A percentile compares a stretch with the other conserved stretches of the same genome.
phyloP scores from a whole-genome alignment of 139 green algal species.

The Chlamydomonas sphaeroides region DNA sequence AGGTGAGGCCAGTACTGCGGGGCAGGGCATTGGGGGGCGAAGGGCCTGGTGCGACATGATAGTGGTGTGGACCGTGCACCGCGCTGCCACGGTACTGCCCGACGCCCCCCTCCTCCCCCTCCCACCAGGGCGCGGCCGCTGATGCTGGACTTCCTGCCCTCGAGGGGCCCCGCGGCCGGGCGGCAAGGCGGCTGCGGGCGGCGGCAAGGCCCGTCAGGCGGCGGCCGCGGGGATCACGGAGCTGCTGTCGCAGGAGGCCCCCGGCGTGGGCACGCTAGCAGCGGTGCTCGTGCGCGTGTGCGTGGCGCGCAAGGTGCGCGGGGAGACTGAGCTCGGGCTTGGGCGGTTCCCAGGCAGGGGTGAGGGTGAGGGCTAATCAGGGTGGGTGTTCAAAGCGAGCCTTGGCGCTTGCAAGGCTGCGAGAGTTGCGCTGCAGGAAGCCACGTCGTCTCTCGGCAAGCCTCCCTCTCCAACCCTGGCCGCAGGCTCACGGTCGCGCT shows the following conservation, averaged over 20 bases:
- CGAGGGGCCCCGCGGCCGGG: neutral
- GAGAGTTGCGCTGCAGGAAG: too few relatives aligned
- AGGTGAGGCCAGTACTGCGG: too few relatives aligned
- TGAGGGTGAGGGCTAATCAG: too few relatives aligned
- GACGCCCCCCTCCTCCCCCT: neutral
- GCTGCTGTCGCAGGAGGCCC: conserved; percentile 2
- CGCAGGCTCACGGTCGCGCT: conserved; percentile 5
- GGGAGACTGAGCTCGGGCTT: too few relatives aligned
- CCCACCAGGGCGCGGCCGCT: conserved; percentile 54
- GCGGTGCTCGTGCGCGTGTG: conserved; percentile 23
- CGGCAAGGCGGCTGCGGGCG: neutral
- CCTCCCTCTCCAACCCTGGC: neutral
- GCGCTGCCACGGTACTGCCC: too few relatives aligned
- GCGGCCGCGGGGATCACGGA: neutral
- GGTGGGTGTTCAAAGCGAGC: too few relatives aligned
- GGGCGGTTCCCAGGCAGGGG: too few relatives aligned
- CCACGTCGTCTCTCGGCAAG: too few relatives aligned
- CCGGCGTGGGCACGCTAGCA: conserved; percentile 1
- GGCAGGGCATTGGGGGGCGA: too few relatives aligned
- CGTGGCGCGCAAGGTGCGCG: neutral
- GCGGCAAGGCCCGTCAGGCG: neutral
- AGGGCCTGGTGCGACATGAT: too few relatives aligned
- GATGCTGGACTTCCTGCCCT: conserved; percentile 48
- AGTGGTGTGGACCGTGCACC: too few relatives aligned
- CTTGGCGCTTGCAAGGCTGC: too few relatives aligned